Evolutionary conservation across 208 protist species (phyloP), one percentile per base, ranked within the genome.

Genomic region (Strigomonas oncopelti): DNA sequence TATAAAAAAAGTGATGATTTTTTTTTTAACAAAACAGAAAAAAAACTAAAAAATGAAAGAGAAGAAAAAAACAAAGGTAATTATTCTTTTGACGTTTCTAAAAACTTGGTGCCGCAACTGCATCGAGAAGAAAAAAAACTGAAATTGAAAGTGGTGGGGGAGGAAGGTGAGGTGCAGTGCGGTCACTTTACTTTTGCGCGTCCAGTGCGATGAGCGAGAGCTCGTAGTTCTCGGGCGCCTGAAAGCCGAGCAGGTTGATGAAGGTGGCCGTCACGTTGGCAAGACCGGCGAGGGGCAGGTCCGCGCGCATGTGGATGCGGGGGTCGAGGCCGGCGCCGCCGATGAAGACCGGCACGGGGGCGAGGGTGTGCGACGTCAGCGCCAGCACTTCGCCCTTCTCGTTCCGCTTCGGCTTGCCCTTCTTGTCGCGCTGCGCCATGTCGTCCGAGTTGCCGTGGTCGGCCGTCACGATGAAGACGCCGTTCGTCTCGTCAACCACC

Each of bases 361-460:
- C 90, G 32, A 94, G 85, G 20, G 94, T 98, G 82, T 98, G 96
- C 11, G 91, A 96, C 8, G 94, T 98, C 31, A 95, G 89, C 46
- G 88, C 73, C 24, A 96, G 78, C 29, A 93, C 74, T 52, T 86
- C 83, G 42, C 87, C 90, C 14, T 93, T 75, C 5, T 65, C 68
- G 48, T 79, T 81, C 71, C 81, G 78, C 38, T 89, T 25, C 42
- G 88, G 90, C 75, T 94, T 96, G 27, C 87, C 91, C 76, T 96
- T 95, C 74, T 97, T 95, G 72, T 97, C 91, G 53, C 92, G 83
- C 78, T 97, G 91, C 28, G 80, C 87, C 94, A 98, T 97, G 65
- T 98, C 92, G 64, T 98, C 96, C 5, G 92, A 89, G 83, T 98
- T 98, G 53, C 96, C 96, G 83, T 98, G 96, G 56, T 98, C 96